Percentiles rank a stretch among this genome's conserved stretches.
These are phyloP conservation scores for Pichia nanzhaoensis DNA, from an alignment of 805 yeast genomes.

Conservation along the genomic window DNA sequence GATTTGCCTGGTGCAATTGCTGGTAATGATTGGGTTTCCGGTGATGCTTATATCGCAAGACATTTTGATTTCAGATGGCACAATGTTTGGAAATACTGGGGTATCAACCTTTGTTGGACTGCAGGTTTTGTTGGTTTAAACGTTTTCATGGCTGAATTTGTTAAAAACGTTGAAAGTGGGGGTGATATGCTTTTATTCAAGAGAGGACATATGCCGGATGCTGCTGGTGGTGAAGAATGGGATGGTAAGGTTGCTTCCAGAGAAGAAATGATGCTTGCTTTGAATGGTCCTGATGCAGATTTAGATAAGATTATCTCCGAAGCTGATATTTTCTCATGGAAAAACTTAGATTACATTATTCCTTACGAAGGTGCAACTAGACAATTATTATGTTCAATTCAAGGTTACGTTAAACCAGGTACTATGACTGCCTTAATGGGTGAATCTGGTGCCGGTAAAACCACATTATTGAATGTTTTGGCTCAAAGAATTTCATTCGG, in stretches of 20 bases:
- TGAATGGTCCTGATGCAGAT: conserved; percentile 29
- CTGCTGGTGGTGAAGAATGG: conserved; percentile 30
- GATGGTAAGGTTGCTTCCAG: conserved; percentile 35
- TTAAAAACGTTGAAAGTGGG: conserved; percentile 26
- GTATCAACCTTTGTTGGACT: conserved; percentile 43
- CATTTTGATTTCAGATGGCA: conserved; percentile 32
- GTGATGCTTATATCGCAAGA: conserved; percentile 32
- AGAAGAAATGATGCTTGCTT: conserved; percentile 25
- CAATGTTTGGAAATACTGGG: conserved; percentile 44
- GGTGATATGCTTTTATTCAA: conserved; percentile 36
- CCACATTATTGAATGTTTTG: conserved; percentile 47
- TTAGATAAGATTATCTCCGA: conserved; percentile 34
- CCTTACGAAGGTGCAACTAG: conserved; percentile 39
- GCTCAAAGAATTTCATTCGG: conserved; percentile 48
- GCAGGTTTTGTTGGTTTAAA: conserved; percentile 32
- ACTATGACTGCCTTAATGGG: conserved; percentile 55
- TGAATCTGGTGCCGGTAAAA: conserved; percentile 58
- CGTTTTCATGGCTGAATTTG: conserved; percentile 28
- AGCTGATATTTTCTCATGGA: conserved; percentile 61
- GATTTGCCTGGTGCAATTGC: conserved; percentile 40
- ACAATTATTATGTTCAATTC: conserved; percentile 36
- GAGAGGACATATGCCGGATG: conserved; percentile 34
- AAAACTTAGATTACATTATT: conserved; percentile 50
- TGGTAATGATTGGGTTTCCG: conserved; percentile 23
- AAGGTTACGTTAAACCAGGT: conserved; percentile 45